A percentile compares a stretch with the other conserved stretches of the same genome.
Conservation (phyloP, 2,329 filamentous ascomycete genomes). For the Lasiodiplodia gonubiensis region DNA sequence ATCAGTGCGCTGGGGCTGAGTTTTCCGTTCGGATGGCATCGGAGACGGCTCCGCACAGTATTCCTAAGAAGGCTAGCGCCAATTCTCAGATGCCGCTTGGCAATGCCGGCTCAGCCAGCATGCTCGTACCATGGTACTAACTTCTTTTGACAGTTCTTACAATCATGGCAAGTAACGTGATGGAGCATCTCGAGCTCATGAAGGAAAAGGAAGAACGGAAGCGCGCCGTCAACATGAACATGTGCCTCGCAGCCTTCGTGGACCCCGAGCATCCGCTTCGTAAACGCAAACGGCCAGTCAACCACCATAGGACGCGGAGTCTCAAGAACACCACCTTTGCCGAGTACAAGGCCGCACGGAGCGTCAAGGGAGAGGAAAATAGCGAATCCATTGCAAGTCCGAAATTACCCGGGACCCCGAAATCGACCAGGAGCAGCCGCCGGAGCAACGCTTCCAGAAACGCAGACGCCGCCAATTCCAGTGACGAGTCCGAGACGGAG, state of each 20-base stretch:
- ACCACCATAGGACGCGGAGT: background rate
- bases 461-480: constrained; percentile 2
- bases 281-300: constrained; percentile 13
- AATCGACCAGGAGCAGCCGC: constrained; percentile 1
- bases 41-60: background rate
- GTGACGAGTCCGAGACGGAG: constrained; percentile 14
- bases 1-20: background rate
- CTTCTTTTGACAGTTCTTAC: constrained; percentile 31
- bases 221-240: constrained; percentile 36
- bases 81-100: background rate
- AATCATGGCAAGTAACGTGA: constrained; percentile 41
- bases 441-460: constrained; percentile 7
- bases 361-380: background rate
- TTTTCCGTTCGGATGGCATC: background rate
- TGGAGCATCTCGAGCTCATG: constrained; percentile 43
- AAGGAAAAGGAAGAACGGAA: constrained; percentile 43
- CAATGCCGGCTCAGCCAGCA: background rate
- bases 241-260: constrained; percentile 37
- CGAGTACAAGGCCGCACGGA: constrained; percentile 18
- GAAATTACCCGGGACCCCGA: background rate
- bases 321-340: background rate
- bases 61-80: background rate
- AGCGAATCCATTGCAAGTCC: constrained; percentile 10
- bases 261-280: constrained; percentile 34
- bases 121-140: constrained; percentile 24